Evolutionary conservation across 2,329 filamentous ascomycete species (phyloP).

Genomic region (Cryphonectria carpinicola): DNA sequence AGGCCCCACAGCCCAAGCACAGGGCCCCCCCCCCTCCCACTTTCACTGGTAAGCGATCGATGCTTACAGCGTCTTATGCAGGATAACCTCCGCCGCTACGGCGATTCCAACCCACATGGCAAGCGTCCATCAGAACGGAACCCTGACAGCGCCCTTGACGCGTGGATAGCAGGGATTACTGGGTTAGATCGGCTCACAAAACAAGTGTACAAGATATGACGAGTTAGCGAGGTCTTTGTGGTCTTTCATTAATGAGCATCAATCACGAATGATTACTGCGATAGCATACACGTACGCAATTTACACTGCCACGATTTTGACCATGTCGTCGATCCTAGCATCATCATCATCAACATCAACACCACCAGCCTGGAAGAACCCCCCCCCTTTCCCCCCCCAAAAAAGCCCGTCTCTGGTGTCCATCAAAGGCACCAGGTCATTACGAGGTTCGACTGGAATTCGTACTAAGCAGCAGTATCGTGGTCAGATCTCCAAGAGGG

Average conservation of each 20-base stretch:
- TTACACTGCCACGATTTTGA: background rate
- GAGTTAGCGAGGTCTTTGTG: background rate
- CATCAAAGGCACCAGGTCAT: background rate
- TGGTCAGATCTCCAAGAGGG: background rate
- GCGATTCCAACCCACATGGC: conserved; percentile 3
- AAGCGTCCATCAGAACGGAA: background rate
- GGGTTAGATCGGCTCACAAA: background rate
- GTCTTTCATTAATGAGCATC: background rate
- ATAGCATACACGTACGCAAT: background rate
- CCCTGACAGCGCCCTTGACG: background rate
- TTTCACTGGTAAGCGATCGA: background rate
- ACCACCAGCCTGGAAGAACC: background rate
- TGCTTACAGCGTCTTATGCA: background rate
- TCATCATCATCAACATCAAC: background rate
- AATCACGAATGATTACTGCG: background rate
- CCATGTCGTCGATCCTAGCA: background rate
- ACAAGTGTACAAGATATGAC: background rate
- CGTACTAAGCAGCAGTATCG: background rate
- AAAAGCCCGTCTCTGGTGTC: too few relatives aligned
- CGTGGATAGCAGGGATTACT: background rate
- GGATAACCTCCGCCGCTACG: background rate
- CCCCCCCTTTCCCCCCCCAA: too few relatives aligned
- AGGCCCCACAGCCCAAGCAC: background rate
- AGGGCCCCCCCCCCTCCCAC: background rate
- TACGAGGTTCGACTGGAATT: background rate